Base-by-base conservation (phyloP, 352 stramenopile species). In the Aphanomyces stellatus region DNA sequence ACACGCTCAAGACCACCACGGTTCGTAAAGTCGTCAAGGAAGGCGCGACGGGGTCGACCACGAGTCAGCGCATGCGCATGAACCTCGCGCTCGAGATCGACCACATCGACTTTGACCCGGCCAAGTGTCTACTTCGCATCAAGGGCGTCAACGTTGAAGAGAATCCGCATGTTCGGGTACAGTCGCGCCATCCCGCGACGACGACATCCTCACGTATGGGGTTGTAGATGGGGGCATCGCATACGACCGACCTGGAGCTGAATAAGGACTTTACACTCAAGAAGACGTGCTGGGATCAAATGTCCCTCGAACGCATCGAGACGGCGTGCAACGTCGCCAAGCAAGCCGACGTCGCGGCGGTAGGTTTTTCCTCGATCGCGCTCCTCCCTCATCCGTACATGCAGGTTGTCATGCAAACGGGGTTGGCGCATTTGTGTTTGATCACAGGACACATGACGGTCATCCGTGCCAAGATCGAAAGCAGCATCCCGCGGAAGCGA, bases 11-110 rank as follows among this genome's bases (percentile, higher is more conserved):
- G 66, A 98, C 93, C 53, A 98, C 91, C 53, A 99, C 97, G 0
- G 88, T 99, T 56, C 91, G 97, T 43, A 99, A 99, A 82, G 96
- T 97, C 35, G 88, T 98, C 42, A 98, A 98, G 66, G 92, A 98
- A 69, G 95, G 88, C 59, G 82, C 89, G 19, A 99, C 95, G 10
- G 95, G 96, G 2, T 98, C 92, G 10, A 98, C 95, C 17, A 97
- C 88, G 46, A 98, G 91, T 59, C 89, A 93, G 69, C 96, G 96
- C 57, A 85, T 99, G 57, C 89, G 95, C 3, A 81, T 99, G 76
- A 98, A 90, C 57, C 79, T 99, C 22, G 96, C 96, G 53, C 98
- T 99, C 64, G 75, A 91, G 73, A 88, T 99, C 25, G 91, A 97
- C 71, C 94, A 97, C 64, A 81, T 98, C 41, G 97, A 99, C 62